Evolutionary conservation across 2,329 filamentous ascomycete genomes (phyloP).

Genomic region (Fusarium tuaranense): DNA sequence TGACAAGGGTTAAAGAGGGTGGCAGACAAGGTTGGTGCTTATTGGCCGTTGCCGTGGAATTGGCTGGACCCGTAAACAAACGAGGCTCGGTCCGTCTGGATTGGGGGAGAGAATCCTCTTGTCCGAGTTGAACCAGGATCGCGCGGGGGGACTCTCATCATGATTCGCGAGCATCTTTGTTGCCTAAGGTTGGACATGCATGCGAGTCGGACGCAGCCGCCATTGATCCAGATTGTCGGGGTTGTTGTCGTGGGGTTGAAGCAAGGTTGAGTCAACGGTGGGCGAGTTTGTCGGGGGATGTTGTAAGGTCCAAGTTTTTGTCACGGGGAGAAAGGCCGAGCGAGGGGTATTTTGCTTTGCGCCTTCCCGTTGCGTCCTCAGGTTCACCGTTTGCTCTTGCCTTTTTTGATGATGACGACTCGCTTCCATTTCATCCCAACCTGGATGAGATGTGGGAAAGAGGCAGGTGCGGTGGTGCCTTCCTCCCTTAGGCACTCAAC

Average conservation of each 20-base stretch:
- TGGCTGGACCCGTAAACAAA: not conserved
- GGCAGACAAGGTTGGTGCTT: conserved; percentile 8
- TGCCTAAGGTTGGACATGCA: conserved; percentile 18
- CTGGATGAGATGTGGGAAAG: not conserved
- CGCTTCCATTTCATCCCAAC: not conserved
- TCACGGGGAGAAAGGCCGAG: conserved; percentile 1
- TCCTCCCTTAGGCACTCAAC: not conserved
- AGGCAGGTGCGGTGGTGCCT: not conserved
- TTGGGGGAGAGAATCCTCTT: conserved; percentile 10
- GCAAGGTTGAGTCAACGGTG: not conserved
- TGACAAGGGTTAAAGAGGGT: conserved; percentile 32
- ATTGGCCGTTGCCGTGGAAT: not conserved
- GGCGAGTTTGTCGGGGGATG: not conserved
- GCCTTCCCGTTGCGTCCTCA: not conserved
- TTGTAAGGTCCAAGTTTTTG: conserved; percentile 17
- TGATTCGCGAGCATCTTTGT: conserved; percentile 17
- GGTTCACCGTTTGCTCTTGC: not conserved
- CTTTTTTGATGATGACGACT: not conserved
- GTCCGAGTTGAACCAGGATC: conserved; percentile 11
- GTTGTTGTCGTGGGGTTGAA: not conserved
- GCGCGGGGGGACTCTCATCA: conserved; percentile 24
- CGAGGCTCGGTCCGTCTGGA: conserved; percentile 3
- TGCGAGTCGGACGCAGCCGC: conserved; percentile 16
- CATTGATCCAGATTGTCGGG: conserved; percentile 21
- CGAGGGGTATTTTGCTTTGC: not conserved